Evolutionary conservation across 192 early-diverging fungal genomes (phyloP).

Genomic region (Entomortierella parvispora): DNA sequence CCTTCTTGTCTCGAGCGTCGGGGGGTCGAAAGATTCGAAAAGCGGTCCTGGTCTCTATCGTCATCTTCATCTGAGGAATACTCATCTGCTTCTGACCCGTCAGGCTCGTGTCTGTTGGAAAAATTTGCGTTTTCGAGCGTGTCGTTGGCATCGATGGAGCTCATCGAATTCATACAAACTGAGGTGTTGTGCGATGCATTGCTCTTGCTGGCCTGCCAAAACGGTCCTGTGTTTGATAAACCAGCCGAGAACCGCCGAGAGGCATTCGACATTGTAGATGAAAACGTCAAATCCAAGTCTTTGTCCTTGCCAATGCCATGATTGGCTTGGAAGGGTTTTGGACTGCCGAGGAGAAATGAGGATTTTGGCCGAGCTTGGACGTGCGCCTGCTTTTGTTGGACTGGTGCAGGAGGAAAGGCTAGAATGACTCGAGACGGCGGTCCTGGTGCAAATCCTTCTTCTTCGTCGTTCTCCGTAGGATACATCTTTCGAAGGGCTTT

Average conservation of each 20-base stretch:
- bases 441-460: not conserved
- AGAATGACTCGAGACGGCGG: not conserved
- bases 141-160: slow-evolving; percentile 8
- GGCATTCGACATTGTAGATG: too few species aligned
- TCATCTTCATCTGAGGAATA: not conserved
- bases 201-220: not conserved
- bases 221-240: not conserved
- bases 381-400: too few species aligned
- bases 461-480: slow-evolving; percentile 19
- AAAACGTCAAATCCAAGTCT: too few species aligned
- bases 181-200: not conserved
- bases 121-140: too few species aligned
- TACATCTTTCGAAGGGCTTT: slow-evolving; percentile 25
- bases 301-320: too few species aligned
- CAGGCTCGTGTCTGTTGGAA: not conserved
- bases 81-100: not conserved
- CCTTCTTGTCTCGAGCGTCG: not conserved
- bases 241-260: too few species aligned
- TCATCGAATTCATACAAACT: not conserved
- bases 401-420: too few species aligned
- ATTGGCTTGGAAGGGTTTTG: too few species aligned
- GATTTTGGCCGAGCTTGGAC: too few species aligned
- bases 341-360: too few species aligned
- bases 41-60: not conserved
- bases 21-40: not conserved